Conservation (phyloP, 164 flowering plant species). For the Nymphaea thermarum region DNA sequence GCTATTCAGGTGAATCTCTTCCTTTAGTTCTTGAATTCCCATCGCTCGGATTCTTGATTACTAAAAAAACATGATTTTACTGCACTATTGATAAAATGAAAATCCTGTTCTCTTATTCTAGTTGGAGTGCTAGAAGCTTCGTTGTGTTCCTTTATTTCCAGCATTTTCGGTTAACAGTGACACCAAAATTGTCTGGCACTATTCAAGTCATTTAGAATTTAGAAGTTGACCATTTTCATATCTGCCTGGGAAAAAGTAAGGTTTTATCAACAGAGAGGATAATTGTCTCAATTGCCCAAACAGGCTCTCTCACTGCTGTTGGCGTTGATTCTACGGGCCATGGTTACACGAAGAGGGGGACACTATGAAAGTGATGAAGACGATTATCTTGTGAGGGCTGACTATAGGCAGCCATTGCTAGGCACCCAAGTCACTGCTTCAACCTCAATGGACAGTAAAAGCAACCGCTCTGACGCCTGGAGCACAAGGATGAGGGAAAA, state of each 20-base stretch:
- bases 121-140: no score
- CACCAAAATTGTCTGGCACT: background rate
- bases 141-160: no score
- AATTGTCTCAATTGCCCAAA: background rate
- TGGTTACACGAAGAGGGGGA: slow-evolving; percentile 29
- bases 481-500: slow-evolving; percentile 65
- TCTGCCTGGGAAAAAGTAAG: background rate
- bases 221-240: background rate
- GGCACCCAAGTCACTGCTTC: slow-evolving; percentile 32
- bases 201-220: background rate
- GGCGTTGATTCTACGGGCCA: slow-evolving; percentile 43
- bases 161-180: background rate
- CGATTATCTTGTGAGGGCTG: slow-evolving; percentile 24
- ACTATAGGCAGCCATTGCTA: slow-evolving; percentile 45
- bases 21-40: background rate
- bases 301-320: slow-evolving; percentile 57
- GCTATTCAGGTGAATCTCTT: slow-evolving; percentile 41
- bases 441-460: slow-evolving; percentile 23
- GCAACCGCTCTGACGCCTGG: slow-evolving; percentile 44
- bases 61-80: no score
- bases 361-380: slow-evolving; percentile 46
- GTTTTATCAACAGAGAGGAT: background rate
- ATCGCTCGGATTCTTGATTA: background rate
- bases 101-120: background rate
- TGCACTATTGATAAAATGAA: background rate